A percentile compares a stretch with the other conserved stretches of the same genome.
phyloP scores from a whole-genome alignment of 1,284 basidiomycete genomes.

The Sporisorium scitamineum region DNA sequence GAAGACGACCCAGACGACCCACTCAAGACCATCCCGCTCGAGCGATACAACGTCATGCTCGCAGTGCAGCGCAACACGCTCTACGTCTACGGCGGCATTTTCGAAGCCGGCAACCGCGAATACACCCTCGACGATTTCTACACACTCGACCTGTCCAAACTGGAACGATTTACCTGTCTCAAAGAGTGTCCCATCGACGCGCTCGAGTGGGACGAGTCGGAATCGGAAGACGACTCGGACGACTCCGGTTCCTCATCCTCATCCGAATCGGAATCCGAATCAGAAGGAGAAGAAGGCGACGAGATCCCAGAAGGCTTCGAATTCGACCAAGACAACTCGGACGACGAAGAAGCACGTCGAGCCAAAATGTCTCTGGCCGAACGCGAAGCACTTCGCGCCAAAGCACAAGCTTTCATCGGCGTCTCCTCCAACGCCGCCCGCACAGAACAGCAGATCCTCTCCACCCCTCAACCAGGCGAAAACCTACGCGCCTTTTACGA shows the following conservation, averaged over 20 bases:
- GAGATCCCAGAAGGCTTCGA: constrained; percentile 59
- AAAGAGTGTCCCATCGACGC: constrained; percentile 66
- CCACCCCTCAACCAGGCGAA: constrained; percentile 89
- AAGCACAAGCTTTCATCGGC: constrained; percentile 80
- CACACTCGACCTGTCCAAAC: constrained; percentile 66
- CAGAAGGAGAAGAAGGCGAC: constrained; percentile 53
- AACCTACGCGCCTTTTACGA: constrained; percentile 86
- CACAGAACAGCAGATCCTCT: constrained; percentile 80
- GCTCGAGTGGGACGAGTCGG: constrained; percentile 67
- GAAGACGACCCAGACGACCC: constrained; percentile 78
- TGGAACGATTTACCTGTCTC: constrained; percentile 65
- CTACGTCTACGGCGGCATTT: constrained; percentile 67
- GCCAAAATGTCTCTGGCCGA: constrained; percentile 46
- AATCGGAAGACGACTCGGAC: constrained; percentile 53
- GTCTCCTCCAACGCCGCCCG: constrained; percentile 77
- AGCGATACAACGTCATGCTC: constrained; percentile 92
- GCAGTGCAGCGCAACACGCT: constrained; percentile 83
- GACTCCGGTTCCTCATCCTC: constrained; percentile 37
- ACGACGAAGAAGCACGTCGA: constrained; percentile 31
- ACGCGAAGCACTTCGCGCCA: constrained; percentile 74
- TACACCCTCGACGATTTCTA: constrained; percentile 69
- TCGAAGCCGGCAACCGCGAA: constrained; percentile 64
- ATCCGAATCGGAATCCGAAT: constrained; percentile 37
- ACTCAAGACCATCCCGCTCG: constrained; percentile 77
- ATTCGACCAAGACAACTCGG: constrained; percentile 36